Evolutionary conservation across 345 rosid genomes (phyloP), one percentile per base, ranked within the genome.

Genomic region (Noccaea bulbosa): DNA sequence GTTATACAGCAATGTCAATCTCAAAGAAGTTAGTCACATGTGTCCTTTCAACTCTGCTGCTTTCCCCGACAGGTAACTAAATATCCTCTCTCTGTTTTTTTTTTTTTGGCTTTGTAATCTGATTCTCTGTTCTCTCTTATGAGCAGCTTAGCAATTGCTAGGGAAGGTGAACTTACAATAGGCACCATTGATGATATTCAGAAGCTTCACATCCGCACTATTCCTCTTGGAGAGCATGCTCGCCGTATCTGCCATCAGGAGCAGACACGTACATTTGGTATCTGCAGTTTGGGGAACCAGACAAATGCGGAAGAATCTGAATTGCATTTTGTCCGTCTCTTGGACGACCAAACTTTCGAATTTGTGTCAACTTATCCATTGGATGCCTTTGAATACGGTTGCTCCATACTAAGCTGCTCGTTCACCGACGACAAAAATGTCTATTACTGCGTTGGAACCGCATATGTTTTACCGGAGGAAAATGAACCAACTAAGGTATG

Each of bases 41-140:
- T 92, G 98, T 74, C 98, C 96, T 71, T 92, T 95, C 77, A 95
- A 92, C 83, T 87, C 97, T 78, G 96, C 98, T 81, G 99, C 99
- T 78, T 95, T 95, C 79, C 98, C 97, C 5, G 97, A 95, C 82
- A 91, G 99, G 97, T 91, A 81, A 43, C 44, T 40, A 35, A 61
- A 48, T 7, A 15, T 8, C n/a, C 50, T 54, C 24, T 37, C n/a
- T 8, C 22, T 20, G 1, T 5, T 7, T 2, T 46, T 6, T 8
- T 7, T 27, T 27, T 38, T 3, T 27, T 27, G 30, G 16, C 1
- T 24, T 89, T 76, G 70, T 85, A 46, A 38, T 69, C 65, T 75
- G 66, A 80, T 55, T 14, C 60, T 38, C 53, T 78, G 53, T 58
- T 50, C 67, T 62, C 20, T 62, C 6, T 65, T 58, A 37, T 71